Evolutionary conservation across 2,329 filamentous ascomycete genomes (phyloP).

Genomic region (Gaeumannomyces tritici): DNA sequence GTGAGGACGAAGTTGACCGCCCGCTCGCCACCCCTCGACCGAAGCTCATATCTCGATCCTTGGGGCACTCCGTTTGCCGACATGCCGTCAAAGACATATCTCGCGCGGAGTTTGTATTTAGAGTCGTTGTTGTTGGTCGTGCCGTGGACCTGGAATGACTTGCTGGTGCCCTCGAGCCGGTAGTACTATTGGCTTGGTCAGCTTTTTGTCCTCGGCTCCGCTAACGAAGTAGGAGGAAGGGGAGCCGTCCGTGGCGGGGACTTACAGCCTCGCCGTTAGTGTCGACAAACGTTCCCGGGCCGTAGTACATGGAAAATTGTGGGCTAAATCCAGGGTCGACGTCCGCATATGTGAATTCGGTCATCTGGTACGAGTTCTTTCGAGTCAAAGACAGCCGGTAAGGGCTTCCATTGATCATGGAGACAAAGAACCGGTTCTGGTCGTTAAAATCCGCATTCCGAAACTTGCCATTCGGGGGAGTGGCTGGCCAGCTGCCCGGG

Average conservation of each 20-base stretch:
- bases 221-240: background rate
- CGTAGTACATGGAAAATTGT: slow-evolving; percentile 1
- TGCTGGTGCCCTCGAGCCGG: slow-evolving; percentile 6
- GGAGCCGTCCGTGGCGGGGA: background rate
- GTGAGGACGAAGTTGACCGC: slow-evolving; percentile 9
- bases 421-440: slow-evolving; percentile 2
- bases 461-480: background rate
- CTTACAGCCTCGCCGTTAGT: slow-evolving; percentile 6
- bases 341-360: background rate
- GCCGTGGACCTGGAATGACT: slow-evolving; percentile 7
- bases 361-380: slow-evolving; percentile 2
- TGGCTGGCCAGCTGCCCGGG: background rate
- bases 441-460: background rate
- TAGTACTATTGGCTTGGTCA: slow-evolving; percentile 2
- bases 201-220: background rate
- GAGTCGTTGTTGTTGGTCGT: slow-evolving; percentile 6
- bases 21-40: slow-evolving; percentile 4
- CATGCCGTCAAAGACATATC: slow-evolving; percentile 7
- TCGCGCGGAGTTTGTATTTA: slow-evolving; percentile 3
- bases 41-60: background rate
- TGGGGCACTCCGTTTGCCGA: slow-evolving; percentile 2
- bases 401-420: slow-evolving; percentile 9
- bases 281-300: slow-evolving; percentile 5
- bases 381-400: slow-evolving; percentile 2
- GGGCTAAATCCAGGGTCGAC: slow-evolving; percentile 4